Evolutionary conservation across 169 alveolate genomes (phyloP).

Genomic region (Plasmodium relictum): DNA sequence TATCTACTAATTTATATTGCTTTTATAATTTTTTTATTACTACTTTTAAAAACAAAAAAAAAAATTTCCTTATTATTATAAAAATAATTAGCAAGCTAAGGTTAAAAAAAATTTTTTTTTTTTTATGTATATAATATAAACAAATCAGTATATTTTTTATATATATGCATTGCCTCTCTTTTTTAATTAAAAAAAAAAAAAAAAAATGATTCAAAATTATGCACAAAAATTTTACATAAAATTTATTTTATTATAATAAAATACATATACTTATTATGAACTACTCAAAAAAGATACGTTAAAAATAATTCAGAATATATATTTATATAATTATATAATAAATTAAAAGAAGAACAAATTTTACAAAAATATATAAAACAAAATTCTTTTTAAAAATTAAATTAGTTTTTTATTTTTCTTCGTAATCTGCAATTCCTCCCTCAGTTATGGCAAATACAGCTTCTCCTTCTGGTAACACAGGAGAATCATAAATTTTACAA

Average conservation of each 20-base stretch:
- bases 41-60: too few relatives aligned
- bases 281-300: neutral
- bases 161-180: too few relatives aligned
- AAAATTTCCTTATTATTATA: too few relatives aligned
- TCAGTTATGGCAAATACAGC: slow-evolving; percentile 94
- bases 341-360: neutral
- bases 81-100: neutral
- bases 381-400: neutral
- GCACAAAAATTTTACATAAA: slow-evolving; percentile 6
- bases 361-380: neutral
- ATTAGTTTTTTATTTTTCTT: slow-evolving; percentile 76
- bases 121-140: too few relatives aligned
- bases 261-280: neutral
- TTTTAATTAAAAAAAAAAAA: neutral
- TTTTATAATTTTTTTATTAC: too few relatives aligned
- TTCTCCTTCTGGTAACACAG: slow-evolving; percentile 99
- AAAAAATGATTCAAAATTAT: neutral
- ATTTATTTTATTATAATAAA: neutral
- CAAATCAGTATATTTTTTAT: too few relatives aligned
- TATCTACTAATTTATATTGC: too few relatives aligned
- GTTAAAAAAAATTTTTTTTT: too few relatives aligned
- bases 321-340: neutral
- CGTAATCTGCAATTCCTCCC: slow-evolving; percentile 94
- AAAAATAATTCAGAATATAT: neutral
- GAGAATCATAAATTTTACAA: slow-evolving; percentile 97